Base-by-base conservation (phyloP, 202 grass and related monocot genomes). In the Sporobolus alterniflorus region DNA sequence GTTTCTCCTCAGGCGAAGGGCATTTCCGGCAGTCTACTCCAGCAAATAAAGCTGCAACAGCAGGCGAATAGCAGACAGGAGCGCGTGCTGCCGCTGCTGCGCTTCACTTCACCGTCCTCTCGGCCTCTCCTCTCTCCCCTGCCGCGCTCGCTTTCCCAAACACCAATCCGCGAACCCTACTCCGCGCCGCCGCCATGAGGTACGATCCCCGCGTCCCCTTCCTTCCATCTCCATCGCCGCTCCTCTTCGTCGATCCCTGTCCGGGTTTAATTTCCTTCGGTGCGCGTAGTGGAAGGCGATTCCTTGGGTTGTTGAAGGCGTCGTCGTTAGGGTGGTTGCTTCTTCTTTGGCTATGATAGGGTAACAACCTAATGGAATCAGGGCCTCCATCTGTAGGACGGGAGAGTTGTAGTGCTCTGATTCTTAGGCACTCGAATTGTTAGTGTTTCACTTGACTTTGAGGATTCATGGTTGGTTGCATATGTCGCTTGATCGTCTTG, bases 31-130 rank as follows among this genome's bases (percentile, higher is more conserved):
- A 39, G 4, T 39, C n/a, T n/a, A n/a, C 36, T 39, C 36, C 42
- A 44, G 9, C 42, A 66, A 86, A 86, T 73, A 86, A 74, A 40
- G 69, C 49, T 56, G 84, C 69, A 43, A 13, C 60, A 67, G 26
- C 76, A 36, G 16, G 66, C 43, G 65, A 70, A 49, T 36, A 20
- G 46, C 66, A 51, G 8, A 39, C 36, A 4, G 36, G 36, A 73
- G 46, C 16, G 24, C 52, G 14, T 18, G 15, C 26, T 10, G 41
- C 44, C 21, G 15, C 16, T 21, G 36, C 8, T 44, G 36, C 42
- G 7, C 73, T 76, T 24, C 36, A 18, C 47, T 80, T 67, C 84
- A 12, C 48, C 64, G 24, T 68, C 64, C 33, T 70, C 31, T 17
- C 46, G 24, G 20, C 21, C 26, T 20, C 26, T 20, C 26, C n/a